Conservation (phyloP, 2,329 filamentous ascomycete genomes). For the Hymenoscyphus fructigenus region DNA sequence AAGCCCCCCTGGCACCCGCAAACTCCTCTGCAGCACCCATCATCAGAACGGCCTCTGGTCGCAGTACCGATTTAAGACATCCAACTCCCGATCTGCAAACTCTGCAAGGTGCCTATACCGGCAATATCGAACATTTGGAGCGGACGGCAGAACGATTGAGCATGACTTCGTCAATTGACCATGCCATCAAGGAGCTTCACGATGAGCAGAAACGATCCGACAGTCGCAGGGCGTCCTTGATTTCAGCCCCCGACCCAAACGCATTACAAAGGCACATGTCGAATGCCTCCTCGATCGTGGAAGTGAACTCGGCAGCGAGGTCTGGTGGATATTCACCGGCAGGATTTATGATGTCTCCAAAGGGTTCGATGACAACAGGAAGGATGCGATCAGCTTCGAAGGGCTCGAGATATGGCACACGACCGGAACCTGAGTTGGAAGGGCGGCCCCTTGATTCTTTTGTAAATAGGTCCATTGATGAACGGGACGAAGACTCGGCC, state of each 20-base stretch:
- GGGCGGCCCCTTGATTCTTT: conserved; percentile 37
- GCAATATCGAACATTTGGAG: conserved; percentile 73
- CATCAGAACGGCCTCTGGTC: conserved; percentile 33
- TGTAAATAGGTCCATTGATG: conserved; percentile 33
- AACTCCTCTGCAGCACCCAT: conserved; percentile 18
- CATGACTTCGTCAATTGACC: conserved; percentile 70
- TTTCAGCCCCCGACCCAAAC: conserved; percentile 44
- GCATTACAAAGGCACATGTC: conserved; percentile 46
- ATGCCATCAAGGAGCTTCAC: conserved; percentile 73
- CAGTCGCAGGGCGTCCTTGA: conserved; percentile 63
- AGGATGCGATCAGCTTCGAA: conserved; percentile 56
- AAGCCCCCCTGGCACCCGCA: conserved; percentile 14
- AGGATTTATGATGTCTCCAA: conserved; percentile 67
- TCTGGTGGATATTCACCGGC: conserved; percentile 69
- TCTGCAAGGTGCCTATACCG: conserved; percentile 59
- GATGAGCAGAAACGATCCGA: conserved; percentile 69
- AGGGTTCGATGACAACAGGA: conserved; percentile 53
- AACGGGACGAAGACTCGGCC: conserved; percentile 30
- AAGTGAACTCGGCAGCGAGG: conserved; percentile 65
- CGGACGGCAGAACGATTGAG: conserved; percentile 73
- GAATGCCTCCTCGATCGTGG: conserved; percentile 61
- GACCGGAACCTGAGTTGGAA: conserved; percentile 37
- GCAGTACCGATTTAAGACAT: conserved; percentile 45
- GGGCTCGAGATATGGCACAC: conserved; percentile 40
- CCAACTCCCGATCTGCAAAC: conserved; percentile 62